Percentiles rank a stretch among this genome's conserved stretches.
phyloP scores from a whole-genome alignment of 202 grass and related monocot species.

The Eragrostis tef region DNA sequence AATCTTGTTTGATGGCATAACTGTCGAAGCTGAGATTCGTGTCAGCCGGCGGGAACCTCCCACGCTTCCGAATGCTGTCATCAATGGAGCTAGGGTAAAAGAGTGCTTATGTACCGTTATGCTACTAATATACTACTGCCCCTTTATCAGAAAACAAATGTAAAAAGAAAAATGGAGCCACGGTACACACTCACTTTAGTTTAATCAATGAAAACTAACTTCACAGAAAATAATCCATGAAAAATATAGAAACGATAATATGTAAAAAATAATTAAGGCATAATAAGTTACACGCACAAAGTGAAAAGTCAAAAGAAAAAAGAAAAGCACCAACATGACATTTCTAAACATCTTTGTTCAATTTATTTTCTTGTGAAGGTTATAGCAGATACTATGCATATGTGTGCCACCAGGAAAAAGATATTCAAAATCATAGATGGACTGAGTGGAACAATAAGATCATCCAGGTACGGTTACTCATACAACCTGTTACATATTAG shows the following conservation, averaged over 20 bases:
- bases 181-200: too few relatives aligned
- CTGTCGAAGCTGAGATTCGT: neutral
- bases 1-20: conserved; percentile 2
- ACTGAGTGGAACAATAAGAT: conserved; percentile 62
- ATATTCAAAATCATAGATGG: conserved; percentile 69
- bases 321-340: neutral
- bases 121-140: too few relatives aligned
- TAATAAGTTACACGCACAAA: too few relatives aligned
- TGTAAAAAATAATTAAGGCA: too few relatives aligned
- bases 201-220: too few relatives aligned
- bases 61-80: neutral
- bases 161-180: too few relatives aligned
- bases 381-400: conserved; percentile 10
- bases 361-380: neutral
- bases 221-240: too few relatives aligned
- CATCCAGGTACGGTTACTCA: conserved; percentile 61
- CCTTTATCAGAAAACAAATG: too few relatives aligned
- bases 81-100: conserved; percentile 2
- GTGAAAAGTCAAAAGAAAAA: too few relatives aligned
- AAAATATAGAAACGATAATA: too few relatives aligned
- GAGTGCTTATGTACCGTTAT: too few relatives aligned
- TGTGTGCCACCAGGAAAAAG: conserved; percentile 63
- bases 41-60: neutral
- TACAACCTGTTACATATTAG: neutral
- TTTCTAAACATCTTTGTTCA: neutral